Base-by-base conservation (phyloP, 148 eudicot genomes). In the Fagopyrum tataricum region DNA sequence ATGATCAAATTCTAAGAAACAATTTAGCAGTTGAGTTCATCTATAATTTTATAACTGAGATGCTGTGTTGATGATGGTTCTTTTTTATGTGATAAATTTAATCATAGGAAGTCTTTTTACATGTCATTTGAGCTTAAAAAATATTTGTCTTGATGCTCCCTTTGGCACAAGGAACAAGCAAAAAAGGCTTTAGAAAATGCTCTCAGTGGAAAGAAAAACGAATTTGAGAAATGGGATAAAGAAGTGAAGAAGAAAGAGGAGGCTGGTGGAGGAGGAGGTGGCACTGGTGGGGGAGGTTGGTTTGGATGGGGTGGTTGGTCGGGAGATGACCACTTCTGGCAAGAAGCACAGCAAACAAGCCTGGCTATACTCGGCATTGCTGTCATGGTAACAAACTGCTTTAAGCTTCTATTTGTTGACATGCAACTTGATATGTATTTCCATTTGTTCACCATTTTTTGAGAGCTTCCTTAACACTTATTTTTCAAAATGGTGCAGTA, bases 111-210 rank as follows among this genome's bases (percentile, higher is more conserved):
- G 26, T 55, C 61, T 55, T 21, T 55, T 11, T n/a, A 7, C 31
- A 20, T 6, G 20, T 59, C 64, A 58, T 58, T 58, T 58, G 64
- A 23, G 37, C 64, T 58, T 58, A 58, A 58, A 23, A 31, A 9
- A 31, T 12, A 58, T 58, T 23, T 58, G 14, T 4, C 5, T 64
- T 64, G 44, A n/a, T 14, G n/a, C 4, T 17, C 12, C 5, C 37
- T 31, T 37, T 64, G 69, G 69, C 69, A 12, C 69, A 64, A 90
- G 97, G 98, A 94, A 7, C 86, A 88, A 81, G 98, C 95, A 62
- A 85, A 79, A 78, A 94, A 89, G 85, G 98, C 98, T n/a, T 76
- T 94, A 79, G 98, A 94, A 78, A 78, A 84, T 69, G 98, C 98
- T 67, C 90, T 94, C 64, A 90, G 89, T 70, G 96, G 85, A 69